A percentile compares a stretch with the other conserved stretches of the same genome.
These are phyloP conservation scores for Cryptococcus sp. DNA, from an alignment of 1,284 basidiomycete genomes.

Conservation along the genomic window DNA sequence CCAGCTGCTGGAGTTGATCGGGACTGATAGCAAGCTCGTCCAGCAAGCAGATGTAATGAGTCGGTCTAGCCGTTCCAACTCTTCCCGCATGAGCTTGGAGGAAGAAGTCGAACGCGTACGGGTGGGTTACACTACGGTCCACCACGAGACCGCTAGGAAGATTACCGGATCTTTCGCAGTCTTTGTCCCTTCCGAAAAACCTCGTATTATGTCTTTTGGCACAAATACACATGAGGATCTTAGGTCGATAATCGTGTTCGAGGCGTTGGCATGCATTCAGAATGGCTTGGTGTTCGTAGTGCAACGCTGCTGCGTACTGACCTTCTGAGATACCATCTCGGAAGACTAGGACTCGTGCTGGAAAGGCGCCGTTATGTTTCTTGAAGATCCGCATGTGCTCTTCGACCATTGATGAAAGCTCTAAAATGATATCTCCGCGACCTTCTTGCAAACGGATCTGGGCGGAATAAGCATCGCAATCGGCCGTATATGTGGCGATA, in stretches of 20 bases:
- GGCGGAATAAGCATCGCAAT: slow-evolving; percentile 49
- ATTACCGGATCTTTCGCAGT: slow-evolving; percentile 52
- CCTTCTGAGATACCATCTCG: slow-evolving; percentile 57
- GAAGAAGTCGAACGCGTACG: slow-evolving; percentile 55
- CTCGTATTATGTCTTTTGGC: slow-evolving; percentile 53
- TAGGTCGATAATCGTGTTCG: slow-evolving; percentile 27
- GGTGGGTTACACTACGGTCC: slow-evolving; percentile 51
- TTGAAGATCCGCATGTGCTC: slow-evolving; percentile 43
- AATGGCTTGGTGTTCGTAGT: slow-evolving; percentile 51
- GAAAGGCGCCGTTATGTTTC: slow-evolving; percentile 42
- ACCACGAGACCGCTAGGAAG: slow-evolving; percentile 48
- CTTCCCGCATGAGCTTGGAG: slow-evolving; percentile 45
- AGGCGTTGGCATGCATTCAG: slow-evolving; percentile 35
- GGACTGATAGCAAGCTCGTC: slow-evolving; percentile 51
- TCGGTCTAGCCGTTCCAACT: slow-evolving; percentile 42
- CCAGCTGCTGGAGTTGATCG: slow-evolving; percentile 47
- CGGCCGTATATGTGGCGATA: slow-evolving; percentile 52
- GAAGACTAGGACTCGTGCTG: slow-evolving; percentile 52
- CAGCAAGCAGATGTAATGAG: slow-evolving; percentile 43
- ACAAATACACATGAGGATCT: slow-evolving; percentile 41
- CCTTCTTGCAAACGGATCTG: slow-evolving; percentile 54
- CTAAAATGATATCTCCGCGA: slow-evolving; percentile 43
- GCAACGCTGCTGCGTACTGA: slow-evolving; percentile 52
- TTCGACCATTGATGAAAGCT: slow-evolving; percentile 41
- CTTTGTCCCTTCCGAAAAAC: slow-evolving; percentile 49